Percentiles rank a stretch among this genome's conserved stretches.
These are phyloP conservation scores for Xylaria digitata DNA, from an alignment of 2,329 filamentous ascomycete genomes.

Conservation along the genomic window DNA sequence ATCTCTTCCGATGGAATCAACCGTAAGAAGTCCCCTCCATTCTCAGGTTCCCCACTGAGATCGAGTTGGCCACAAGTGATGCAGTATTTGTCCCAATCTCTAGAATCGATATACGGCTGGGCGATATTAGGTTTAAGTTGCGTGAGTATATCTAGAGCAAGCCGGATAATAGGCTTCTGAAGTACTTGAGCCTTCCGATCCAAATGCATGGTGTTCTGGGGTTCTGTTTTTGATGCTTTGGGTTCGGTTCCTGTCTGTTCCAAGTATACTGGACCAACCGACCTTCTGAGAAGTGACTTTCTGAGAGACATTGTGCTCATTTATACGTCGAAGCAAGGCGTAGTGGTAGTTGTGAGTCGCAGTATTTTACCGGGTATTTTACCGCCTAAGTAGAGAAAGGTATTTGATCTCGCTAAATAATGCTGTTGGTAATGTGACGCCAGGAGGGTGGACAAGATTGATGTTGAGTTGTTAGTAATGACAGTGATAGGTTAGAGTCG, in stretches of 20 bases:
- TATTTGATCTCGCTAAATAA: background rate
- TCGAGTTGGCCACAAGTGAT: slow-evolving; percentile 12
- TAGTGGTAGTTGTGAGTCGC: background rate
- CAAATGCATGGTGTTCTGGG: slow-evolving; percentile 3
- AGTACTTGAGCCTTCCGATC: background rate
- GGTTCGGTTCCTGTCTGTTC: background rate
- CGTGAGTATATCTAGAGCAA: background rate
- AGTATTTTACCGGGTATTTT: too few relatives aligned
- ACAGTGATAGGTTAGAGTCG: too few relatives aligned
- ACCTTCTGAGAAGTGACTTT: slow-evolving; percentile 1
- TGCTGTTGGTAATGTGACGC: slow-evolving; percentile 5
- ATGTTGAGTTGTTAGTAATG: background rate
- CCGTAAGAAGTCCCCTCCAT: slow-evolving; percentile 14
- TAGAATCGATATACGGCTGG: background rate
- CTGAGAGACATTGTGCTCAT: slow-evolving; percentile 7
- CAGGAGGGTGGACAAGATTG: background rate
- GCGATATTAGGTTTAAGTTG: background rate
- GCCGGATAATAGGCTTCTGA: background rate
- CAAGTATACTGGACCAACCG: background rate
- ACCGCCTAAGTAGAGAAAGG: background rate
- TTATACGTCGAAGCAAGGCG: background rate
- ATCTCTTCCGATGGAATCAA: slow-evolving; percentile 9
- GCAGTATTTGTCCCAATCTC: background rate
- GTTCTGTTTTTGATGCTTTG: slow-evolving; percentile 8
- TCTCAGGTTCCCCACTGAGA: slow-evolving; percentile 1